Conservation (phyloP, 169 alveolate species). For the Eimeria acervulina region DNA sequence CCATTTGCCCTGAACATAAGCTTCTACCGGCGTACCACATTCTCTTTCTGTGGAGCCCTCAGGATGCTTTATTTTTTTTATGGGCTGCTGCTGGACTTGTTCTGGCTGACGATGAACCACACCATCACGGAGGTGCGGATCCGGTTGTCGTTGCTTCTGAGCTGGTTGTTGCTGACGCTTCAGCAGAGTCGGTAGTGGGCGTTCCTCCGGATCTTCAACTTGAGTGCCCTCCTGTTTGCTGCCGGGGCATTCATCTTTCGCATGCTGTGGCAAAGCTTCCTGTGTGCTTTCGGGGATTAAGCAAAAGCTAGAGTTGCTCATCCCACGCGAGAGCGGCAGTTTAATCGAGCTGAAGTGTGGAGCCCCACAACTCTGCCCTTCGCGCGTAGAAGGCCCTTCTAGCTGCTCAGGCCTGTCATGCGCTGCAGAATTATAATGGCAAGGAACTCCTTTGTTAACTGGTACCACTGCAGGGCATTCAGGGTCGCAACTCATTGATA, state of each 20-base stretch:
- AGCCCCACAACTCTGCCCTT: neutral
- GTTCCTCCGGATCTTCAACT: constrained; percentile 59
- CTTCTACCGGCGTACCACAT: neutral
- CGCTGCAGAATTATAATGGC: neutral
- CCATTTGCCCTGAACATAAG: neutral
- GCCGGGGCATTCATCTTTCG: neutral
- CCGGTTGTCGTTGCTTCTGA: neutral
- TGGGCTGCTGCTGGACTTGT: neutral
- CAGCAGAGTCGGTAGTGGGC: constrained; percentile 62
- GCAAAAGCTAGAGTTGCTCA: constrained; percentile 27
- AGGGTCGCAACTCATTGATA: neutral
- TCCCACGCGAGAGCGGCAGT: constrained; percentile 24
- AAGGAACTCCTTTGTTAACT: neutral
- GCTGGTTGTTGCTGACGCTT: constrained; percentile 18
- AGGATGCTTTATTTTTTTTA: neutral
- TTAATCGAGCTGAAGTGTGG: neutral
- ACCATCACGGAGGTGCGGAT: neutral
- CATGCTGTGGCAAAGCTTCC: neutral
- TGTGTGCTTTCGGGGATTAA: neutral
- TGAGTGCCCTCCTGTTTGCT: neutral
- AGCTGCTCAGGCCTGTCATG: neutral
- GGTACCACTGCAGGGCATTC: constrained; percentile 7
- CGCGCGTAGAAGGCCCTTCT: neutral
- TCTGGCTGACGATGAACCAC: neutral
- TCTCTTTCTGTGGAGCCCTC: neutral